Percentiles rank a stretch among this genome's conserved stretches.
Conservation (phyloP, 768 basidiomycete species). For the Tylopilus cervinicoccineus region DNA sequence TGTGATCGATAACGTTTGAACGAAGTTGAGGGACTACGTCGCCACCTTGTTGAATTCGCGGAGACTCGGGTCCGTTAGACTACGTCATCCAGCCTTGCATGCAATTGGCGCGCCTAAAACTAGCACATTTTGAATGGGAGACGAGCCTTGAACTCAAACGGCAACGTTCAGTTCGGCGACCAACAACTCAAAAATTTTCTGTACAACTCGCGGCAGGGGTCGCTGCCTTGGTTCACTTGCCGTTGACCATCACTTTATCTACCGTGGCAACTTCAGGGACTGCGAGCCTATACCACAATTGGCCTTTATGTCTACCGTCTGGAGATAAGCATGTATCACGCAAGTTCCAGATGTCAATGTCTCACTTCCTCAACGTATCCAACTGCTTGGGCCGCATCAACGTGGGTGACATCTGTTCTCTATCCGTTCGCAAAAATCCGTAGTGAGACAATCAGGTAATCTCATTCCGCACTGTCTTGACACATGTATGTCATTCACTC, state of each 20-base stretch:
- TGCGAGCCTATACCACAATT: background rate
- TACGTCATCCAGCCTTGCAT: background rate
- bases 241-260: background rate
- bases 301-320: background rate
- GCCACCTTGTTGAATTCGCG: background rate
- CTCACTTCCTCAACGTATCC: constrained; percentile 14
- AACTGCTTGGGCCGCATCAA: background rate
- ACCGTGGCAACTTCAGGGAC: background rate
- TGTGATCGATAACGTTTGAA: constrained; percentile 2
- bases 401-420: background rate
- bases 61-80: too few species aligned
- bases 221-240: background rate
- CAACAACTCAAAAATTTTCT: background rate
- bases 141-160: constrained; percentile 3
- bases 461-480: constrained; percentile 4
- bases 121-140: background rate
- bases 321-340: constrained; percentile 12
- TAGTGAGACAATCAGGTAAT: constrained; percentile 15
- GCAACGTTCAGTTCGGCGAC: constrained; percentile 1
- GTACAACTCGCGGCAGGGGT: background rate
- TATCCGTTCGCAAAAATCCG: background rate
- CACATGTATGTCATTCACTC: background rate
- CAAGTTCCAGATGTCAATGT: constrained; percentile 10
- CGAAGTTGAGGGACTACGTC: background rate
- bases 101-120: background rate